Base-by-base conservation (phyloP, 805 yeast genomes). In the Starmerella ratchasimensis region DNA sequence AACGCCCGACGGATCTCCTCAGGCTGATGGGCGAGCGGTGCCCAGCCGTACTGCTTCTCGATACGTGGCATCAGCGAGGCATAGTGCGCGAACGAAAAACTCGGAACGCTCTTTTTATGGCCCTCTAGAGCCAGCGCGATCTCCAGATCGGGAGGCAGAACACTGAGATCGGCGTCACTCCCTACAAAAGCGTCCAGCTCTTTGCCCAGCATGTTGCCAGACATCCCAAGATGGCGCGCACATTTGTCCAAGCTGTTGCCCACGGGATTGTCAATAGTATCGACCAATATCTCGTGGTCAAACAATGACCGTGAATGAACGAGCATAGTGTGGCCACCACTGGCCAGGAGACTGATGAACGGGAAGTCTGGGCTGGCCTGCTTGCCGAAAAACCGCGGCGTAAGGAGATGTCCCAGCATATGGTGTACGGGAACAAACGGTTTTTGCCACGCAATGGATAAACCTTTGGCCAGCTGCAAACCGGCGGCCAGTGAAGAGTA, bases 241-340 rank as follows among this genome's bases (percentile, higher is more conserved):
- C 94, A 82, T 58, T 88, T 88, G 57, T 90, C 98, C 17, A 90
- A 57, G 0, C 94, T 79, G 57, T 88, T 95, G 0, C 98, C 98
- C 3, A 79, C 79, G 0, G 98, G 96, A 21, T 83, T 80, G 53
- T 86, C 98, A 15, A 73, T 59, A 0, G 93, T 80, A 50, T 84
- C 69, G 16, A 77, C 72, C 3, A 83, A 55, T 1, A 88, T 69
- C 41, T 73, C 74, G 60, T 90, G 98, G 2, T 77, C 67, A 0
- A 64, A 43, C 1, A 83, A 48, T 14, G 76, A 61, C 22, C 57
- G 60, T 38, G 86, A 76, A 6, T 72, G 62, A 1, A 88, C 94
- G 19, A 86, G 61, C 74, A 83, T 74, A 0, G 97, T 86, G 53
- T 90, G 98, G 0, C 98, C 98, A 0, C 98, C 98, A 50, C 93